Evolutionary conservation across 352 stramenopile species (phyloP), one percentile per base, ranked within the genome.

Genomic region (Pythium dissotocum): DNA sequence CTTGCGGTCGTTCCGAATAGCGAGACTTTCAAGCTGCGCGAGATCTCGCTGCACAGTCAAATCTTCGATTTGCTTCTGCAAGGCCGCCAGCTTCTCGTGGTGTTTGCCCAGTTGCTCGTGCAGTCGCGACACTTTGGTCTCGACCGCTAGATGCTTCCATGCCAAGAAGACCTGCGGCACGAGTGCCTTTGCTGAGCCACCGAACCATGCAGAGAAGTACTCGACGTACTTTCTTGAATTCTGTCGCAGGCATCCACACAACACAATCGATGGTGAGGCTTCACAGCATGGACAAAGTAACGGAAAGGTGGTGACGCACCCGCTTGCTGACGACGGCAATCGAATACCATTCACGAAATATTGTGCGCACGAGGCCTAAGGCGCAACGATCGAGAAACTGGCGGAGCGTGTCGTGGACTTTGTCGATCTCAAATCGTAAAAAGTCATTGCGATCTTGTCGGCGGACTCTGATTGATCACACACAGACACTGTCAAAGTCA

Each of bases 161-260:
- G 71, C 65, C 4, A 77, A 58, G 38, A 83, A 93, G 8, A 88
- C 61, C 32, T 82, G 86, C 8, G 75, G 80, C 26, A 85, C 56
- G n/a, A 89, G 63, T 14, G 78, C 67, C 38, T 85, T 89, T 0
- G 75, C 70, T 1, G 85, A 87, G 13, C 71, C 78, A 12, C 71
- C 79, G 54, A 90, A 93, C 85, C 83, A 93, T 16, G 73, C 77
- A 0, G 85, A 93, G 42, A 87, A 91, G 56, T 90, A 88, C 26
- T 77, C 71, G 6, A 91, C 73, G 57, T 93, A 89, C 67, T 93
- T 93, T 33, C 77, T 85, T 44, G 82, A 77, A 58, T 90, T 90
- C 83, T 89, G 62, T 24, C 21, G 21, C 21, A 24, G 21, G 21
- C 21, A 24, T 24, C 33, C 33, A 38, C 33, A 38, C 36, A 12